Base-by-base conservation (phyloP, 2,329 filamentous ascomycete genomes). In the Paracoccidioides lutzii region DNA sequence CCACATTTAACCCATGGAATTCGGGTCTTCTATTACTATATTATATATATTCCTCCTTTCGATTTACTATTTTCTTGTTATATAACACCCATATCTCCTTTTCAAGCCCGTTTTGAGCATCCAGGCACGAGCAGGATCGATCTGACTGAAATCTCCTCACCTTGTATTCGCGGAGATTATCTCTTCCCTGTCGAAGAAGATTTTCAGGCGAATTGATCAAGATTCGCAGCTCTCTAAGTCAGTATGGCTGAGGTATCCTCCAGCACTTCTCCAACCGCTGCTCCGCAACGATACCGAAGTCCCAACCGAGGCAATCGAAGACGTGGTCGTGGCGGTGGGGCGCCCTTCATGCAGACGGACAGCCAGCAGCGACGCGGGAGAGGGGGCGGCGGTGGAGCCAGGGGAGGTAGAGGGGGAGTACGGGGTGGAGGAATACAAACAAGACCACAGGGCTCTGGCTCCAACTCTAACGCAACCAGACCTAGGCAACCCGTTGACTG, bases 241-340 rank as follows among this genome's bases (percentile, higher is more conserved):
- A 45, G 28, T 32, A 60, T 58, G 58, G 54, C 55, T 8, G 57
- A 60, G 37, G 58, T 58, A 54, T 55, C 56, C 10, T 52, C 58
- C 40, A 57, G 58, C 45, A 44, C 58, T 54, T 38, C 43, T 15
- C 56, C 22, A 49, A 49, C 56, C 32, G 30, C 53, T 7, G 12
- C 32, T 38, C 30, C 41, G 14, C 64, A 65, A 55, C 64, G 66
- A 64, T 59, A 56, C 40, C 69, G 75, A 51, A 72, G 73, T 54
- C 71, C 75, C 60, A 75, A 72, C 58, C 67, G 73, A 60, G 69
- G 73, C 62, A 64, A 65, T 59, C 67, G 67, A 57, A 69, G 72
- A 54, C 69, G 74, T 55, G 70, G 71, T 44, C 65, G 71, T 54
- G 66, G 74, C 62, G 72, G 70, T 9, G 69, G 70, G 52, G 62